phyloP scores from a whole-genome alignment of 768 basidiomycete species.

The Phylloporus rhodoxanthus region DNA sequence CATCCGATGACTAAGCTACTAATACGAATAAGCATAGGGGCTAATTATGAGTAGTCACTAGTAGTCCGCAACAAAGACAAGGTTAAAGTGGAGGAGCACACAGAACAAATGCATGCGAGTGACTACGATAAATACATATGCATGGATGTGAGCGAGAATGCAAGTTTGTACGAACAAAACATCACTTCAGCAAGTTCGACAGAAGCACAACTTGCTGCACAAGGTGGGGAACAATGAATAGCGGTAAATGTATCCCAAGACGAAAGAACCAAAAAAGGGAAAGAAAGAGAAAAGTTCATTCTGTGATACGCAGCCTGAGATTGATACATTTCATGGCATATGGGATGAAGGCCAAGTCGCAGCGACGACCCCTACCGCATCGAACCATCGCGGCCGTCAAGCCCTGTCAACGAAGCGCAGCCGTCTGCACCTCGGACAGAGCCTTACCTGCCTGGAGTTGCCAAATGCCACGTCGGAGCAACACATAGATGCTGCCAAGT shows the following conservation, averaged over 20 bases:
- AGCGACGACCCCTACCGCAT: slow-evolving; percentile 37
- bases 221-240: slow-evolving; percentile 9
- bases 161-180: slow-evolving; percentile 23
- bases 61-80: no score
- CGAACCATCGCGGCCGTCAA: slow-evolving; percentile 39
- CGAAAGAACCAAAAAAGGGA: slow-evolving; percentile 18
- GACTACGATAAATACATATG: slow-evolving; percentile 18
- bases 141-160: slow-evolving; percentile 19
- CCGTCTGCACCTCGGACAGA: slow-evolving; percentile 6
- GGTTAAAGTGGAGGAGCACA: background rate
- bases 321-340: no score
- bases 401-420: slow-evolving; percentile 18
- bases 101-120: slow-evolving; percentile 18
- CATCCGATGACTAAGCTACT: background rate
- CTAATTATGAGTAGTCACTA: no score
- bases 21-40: no score
- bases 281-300: no score
- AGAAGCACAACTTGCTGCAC: no score
- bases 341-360: slow-evolving; percentile 16
- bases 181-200: slow-evolving; percentile 18
- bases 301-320: no score
- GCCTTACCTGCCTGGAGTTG: slow-evolving; percentile 16
- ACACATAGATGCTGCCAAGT: slow-evolving; percentile 35
- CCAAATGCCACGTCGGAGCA: slow-evolving; percentile 20
- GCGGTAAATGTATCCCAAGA: slow-evolving; percentile 18